Percentiles rank a stretch among this genome's conserved stretches.
Conservation (phyloP, 2,329 filamentous ascomycete genomes). For the Pezicula carpinea region DNA sequence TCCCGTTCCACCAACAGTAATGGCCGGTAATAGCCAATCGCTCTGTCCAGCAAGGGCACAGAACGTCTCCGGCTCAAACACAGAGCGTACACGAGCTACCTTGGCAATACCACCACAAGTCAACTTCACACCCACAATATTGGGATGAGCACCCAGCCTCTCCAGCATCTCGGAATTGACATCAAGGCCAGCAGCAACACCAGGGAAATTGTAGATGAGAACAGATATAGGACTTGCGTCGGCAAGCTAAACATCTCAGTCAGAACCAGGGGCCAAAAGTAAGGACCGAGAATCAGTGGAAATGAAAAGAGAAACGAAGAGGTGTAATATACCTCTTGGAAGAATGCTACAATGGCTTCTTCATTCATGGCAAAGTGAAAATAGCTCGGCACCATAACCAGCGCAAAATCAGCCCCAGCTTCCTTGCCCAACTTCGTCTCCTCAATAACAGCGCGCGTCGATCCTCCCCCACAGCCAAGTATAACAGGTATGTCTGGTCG, state of each 20-base stretch:
- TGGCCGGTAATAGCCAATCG: conserved; percentile 58
- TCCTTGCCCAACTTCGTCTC: conserved; percentile 32
- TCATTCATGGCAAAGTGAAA: conserved; percentile 37
- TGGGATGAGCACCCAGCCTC: conserved; percentile 27
- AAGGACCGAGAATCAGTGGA: too few species aligned
- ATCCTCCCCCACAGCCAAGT: conserved; percentile 34
- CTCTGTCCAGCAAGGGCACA: conserved; percentile 49
- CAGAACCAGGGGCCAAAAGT: conserved; percentile 8
- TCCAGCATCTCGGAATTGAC: conserved; percentile 35
- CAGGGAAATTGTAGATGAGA: conserved; percentile 43
- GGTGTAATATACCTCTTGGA: conserved; percentile 31
- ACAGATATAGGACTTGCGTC: conserved; percentile 36
- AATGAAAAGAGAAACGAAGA: conserved; percentile 7
- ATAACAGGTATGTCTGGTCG: conserved; percentile 33
- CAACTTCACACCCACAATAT: conserved; percentile 33
- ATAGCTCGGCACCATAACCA: conserved; percentile 35
- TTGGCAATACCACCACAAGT: conserved; percentile 36
- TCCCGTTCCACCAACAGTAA: conserved; percentile 54
- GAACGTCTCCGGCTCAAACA: conserved; percentile 41
- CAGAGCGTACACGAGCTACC: conserved; percentile 41
- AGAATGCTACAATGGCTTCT: conserved; percentile 49
- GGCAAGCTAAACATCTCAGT: conserved; percentile 24
- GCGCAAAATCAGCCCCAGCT: conserved; percentile 33
- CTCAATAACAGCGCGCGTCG: conserved; percentile 36
- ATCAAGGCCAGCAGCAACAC: conserved; percentile 37